Evolutionary conservation across 2,329 filamentous ascomycete genomes (phyloP).

Genomic region (Dothideomycetes sp.): DNA sequence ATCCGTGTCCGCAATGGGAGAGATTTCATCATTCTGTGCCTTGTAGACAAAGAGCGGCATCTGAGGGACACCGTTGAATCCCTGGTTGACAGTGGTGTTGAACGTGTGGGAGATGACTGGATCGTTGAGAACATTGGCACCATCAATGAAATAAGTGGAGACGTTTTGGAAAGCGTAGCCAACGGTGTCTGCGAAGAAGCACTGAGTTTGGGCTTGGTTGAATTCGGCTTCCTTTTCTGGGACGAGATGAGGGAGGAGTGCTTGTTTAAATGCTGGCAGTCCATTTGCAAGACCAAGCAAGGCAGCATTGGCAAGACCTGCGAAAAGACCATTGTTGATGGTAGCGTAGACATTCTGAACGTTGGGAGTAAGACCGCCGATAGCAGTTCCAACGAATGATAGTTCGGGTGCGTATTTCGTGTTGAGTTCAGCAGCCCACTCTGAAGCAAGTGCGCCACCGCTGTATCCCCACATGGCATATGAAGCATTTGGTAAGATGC

Average conservation of each 20-base stretch:
- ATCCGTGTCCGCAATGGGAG: conserved; percentile 18
- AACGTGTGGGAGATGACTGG: conserved; percentile 10
- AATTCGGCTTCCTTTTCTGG: conserved; percentile 8
- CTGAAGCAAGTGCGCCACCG: conserved; percentile 16
- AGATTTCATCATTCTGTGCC: conserved; percentile 20
- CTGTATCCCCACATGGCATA: conserved; percentile 17
- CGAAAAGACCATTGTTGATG: conserved; percentile 16
- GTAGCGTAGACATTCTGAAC: conserved; percentile 14
- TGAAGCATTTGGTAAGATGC: neutral
- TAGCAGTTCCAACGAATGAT: conserved; percentile 17
- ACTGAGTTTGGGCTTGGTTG: conserved; percentile 3
- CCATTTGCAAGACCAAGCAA: conserved; percentile 15
- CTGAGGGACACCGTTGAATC: conserved; percentile 13
- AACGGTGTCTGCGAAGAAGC: conserved; percentile 4
- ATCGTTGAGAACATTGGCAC: conserved; percentile 4
- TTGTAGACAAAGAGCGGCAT: conserved; percentile 23
- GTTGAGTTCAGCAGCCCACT: conserved; percentile 18
- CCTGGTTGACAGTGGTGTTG: too few species aligned
- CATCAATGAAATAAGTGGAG: conserved; percentile 12
- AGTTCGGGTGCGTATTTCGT: conserved; percentile 19
- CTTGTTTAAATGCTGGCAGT: conserved; percentile 13
- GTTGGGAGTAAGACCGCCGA: conserved; percentile 22
- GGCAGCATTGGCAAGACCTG: conserved; percentile 16
- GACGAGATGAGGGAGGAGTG: conserved; percentile 7
- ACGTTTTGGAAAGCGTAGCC: conserved; percentile 10